Base-by-base conservation (phyloP, 2,329 filamentous ascomycete genomes). In the Sclerotinia spermophila region DNA sequence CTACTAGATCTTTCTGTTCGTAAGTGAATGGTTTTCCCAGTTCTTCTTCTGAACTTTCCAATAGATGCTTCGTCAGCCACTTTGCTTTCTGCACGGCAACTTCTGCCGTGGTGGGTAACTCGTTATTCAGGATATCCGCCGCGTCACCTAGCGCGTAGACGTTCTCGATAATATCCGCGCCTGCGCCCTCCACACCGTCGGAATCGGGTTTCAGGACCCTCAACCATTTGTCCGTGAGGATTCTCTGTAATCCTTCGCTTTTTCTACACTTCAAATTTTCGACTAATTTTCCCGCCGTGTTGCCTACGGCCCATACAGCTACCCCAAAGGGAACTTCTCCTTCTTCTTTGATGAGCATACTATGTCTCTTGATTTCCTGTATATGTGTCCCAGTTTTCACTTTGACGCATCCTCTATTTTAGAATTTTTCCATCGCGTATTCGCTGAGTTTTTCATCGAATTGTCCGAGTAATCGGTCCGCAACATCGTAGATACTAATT, bases 401-500 rank as follows among this genome's bases (percentile, higher is more conserved):
- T 61, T 81, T 76, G 8, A 84, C 78, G 7, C 79, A 75, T 48
- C 53, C 65, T 44, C 81, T 77, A 40, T 77, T 76, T 21, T 78
- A 69, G 56, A 84, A 74, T 24, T 79, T 80, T 56, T 79, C 71
- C 59, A 79, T 77, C 1, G 82, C 82, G 69, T 84, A 83, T 42
- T 83, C 79, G 40, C 80, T 78, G 35, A 84, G 74, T 24, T 79
- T 79, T 19, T 78, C 73, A 62, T 84, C 83, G 62, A 83, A 84
- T 0, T 79, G 80, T 11, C 78, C 78, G 42, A 84, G 74, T 17
- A 84, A 81, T 17, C 78, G 74, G 7, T 80, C 78, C 7, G 82
- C 82, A 1, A 83, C 81, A 72, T 84, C 82, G 69, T 83, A 81
- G 53, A 84, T 81, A n/a, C 79, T 79, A 42, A 84, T 81, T 5